Evolutionary conservation across 345 rosid genomes (phyloP), one percentile per base, ranked within the genome.

Genomic region (Hibiscus tridactylites): DNA sequence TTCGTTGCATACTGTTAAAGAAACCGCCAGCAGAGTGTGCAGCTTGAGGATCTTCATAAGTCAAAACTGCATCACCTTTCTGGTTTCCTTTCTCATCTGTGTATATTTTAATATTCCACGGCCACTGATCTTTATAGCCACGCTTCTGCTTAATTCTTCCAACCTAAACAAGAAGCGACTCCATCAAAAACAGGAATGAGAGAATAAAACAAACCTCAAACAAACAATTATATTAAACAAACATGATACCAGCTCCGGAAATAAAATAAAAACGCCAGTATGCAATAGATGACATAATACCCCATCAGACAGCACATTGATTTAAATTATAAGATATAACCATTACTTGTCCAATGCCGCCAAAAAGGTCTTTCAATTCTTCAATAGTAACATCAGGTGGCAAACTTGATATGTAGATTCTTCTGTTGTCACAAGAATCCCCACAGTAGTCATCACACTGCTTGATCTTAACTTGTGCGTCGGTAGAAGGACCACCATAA

Each of bases 111-210:
- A 96, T 86, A 72, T 96, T 96, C 85, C 89, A 96, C 3, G 98
- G 98, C 99, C 98, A 92, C 70, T 96, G 97, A 85, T 92, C 98
- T 79, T 92, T 95, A 79, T 87, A 92, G 35, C 99, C 99, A 50
- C 96, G 81, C 85, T 21, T 21, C 24, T 21, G 24, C 24, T 21
- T 21, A 21, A 21, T 21, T 21, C 24, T 21, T 21, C 24, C 94
- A 77, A 92, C 96, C 99, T 92, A 82, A 29, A 72, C 50, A 56
- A 62, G 37, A 53, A 52, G 5, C 0, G 60, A 57, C 81, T 76
- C 53, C 52, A 37, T 44, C 54, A 71, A 59, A 60, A 10, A 19
- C 46, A 26, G 54, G 56, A 71, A 42, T 15, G 0, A 44, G 8
- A 46, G 17, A 33, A 49, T 31, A 31, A 49, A 61, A 63, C 37